Base-by-base conservation (phyloP, 176 grass and related monocot genomes). In the Carex scoparia region DNA sequence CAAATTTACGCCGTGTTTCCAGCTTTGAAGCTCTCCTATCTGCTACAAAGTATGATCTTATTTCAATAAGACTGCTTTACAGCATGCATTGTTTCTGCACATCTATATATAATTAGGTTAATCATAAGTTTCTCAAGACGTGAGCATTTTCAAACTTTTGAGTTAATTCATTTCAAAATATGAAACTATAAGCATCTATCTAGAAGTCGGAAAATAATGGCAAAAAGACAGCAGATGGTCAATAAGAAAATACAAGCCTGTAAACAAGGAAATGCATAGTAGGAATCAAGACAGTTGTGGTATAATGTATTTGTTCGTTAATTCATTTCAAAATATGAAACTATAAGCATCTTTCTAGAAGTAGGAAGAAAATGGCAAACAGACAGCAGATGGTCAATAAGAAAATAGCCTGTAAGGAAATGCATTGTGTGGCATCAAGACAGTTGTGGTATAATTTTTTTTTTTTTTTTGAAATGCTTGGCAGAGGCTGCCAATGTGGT, bases 21-120 rank as follows among this genome's bases (percentile, higher is more conserved):
- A 99, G 97, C 67, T 94, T 95, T 82, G 91, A 99, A 91, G 93
- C 93, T 88, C 91, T 99, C 57, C 91, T 92, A n/a, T 99, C 93
- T 69, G 93, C 97, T 85, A 92, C 86, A 61, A 99, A 99, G 97
- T 99, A 92, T 80, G 91, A 79, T 1, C 69, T 30, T 84, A 28
- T 85, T 61, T n/a, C 33, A 15, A 15, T 67, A 33, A 12, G 23
- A 79, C 51, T 56, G 7, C 30, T 78, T 78, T 78, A 57, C 19
- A 57, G 49, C 5, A 9, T 56, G 74, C 23, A 56, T 32, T 56
- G 3, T 57, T 16, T 58, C 51, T 79, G 28, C 53, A 10, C 14
- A 16, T 75, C 56, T 48, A 31, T 32, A 77, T 77, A 55, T 56
- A 72, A 77, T 56, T 13, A 77, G 27, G 8, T 58, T 33, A 79